Percentiles rank a stretch among this genome's conserved stretches.
phyloP scores from a whole-genome alignment of 345 rosid species.

The Carallia brachiata region DNA sequence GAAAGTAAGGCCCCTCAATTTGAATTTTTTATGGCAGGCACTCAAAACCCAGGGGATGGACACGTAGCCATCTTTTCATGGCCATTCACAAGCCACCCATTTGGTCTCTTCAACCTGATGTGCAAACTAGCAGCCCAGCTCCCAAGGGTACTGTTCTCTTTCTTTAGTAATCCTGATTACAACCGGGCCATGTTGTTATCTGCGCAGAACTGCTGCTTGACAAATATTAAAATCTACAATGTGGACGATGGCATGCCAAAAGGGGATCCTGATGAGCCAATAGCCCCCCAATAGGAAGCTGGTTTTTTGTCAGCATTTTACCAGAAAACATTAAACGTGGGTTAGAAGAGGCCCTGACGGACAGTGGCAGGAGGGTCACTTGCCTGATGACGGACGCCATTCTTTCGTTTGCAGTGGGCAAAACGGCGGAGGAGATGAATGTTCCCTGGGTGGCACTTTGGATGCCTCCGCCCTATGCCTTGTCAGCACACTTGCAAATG shows the following conservation, averaged over 20 bases:
- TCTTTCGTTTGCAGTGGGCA: background rate
- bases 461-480: background rate
- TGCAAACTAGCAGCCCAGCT: background rate
- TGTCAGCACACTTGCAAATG: background rate
- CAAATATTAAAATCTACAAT: background rate
- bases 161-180: background rate
- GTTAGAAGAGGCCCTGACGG: background rate
- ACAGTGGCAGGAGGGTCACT: background rate
- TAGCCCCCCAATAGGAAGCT: too few relatives aligned
- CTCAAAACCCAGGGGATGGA: too few relatives aligned
- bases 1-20: too few relatives aligned
- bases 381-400: constrained; percentile 1
- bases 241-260: too few relatives aligned
- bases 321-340: background rate
- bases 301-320: too few relatives aligned
- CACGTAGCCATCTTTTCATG: background rate
- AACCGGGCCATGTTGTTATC: background rate
- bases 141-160: background rate
- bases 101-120: background rate
- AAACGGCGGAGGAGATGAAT: background rate
- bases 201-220: background rate
- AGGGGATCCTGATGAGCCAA: background rate
- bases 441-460: background rate
- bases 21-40: too few relatives aligned
- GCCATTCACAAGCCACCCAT: background rate